Evolutionary conservation across 1,284 basidiomycete species (phyloP).

Genomic region (Cutaneotrichosporon sp.): DNA sequence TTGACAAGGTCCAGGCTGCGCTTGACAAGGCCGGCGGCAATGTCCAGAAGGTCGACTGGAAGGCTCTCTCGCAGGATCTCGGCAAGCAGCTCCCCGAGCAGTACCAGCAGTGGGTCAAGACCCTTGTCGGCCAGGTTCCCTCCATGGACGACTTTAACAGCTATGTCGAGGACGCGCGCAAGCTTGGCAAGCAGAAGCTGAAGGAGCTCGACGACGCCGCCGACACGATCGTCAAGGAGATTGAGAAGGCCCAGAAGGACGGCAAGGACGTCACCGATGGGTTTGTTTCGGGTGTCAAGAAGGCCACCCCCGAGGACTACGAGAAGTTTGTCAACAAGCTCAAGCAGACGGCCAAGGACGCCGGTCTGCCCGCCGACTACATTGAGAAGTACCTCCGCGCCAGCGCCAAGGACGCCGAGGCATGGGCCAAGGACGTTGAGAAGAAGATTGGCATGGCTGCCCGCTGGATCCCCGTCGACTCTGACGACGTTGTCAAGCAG

Average conservation of each 20-base stretch:
- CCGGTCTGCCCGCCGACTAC: constrained; percentile 42
- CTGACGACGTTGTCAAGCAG: constrained; percentile 37
- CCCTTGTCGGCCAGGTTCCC: constrained; percentile 38
- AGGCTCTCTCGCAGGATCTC: constrained; percentile 32
- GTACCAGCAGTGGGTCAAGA: constrained; percentile 33
- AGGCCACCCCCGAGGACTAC: constrained; percentile 39
- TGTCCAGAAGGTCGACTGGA: constrained; percentile 43
- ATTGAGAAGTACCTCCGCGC: constrained; percentile 36
- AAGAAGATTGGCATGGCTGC: constrained; percentile 28
- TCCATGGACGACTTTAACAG: constrained; percentile 35
- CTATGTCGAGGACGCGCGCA: constrained; percentile 37
- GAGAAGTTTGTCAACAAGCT: constrained; percentile 41
- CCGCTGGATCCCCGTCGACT: constrained; percentile 37
- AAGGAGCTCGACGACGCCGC: constrained; percentile 41
- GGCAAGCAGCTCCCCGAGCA: constrained; percentile 38
- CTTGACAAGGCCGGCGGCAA: constrained; percentile 42
- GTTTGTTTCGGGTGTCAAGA: constrained; percentile 36
- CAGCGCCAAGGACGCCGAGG: constrained; percentile 39
- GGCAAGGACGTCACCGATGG: constrained; percentile 34
- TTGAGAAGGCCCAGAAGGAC: constrained; percentile 42
- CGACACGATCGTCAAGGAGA: constrained; percentile 36
- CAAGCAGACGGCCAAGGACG: constrained; percentile 42
- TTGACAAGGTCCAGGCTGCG: constrained; percentile 39
- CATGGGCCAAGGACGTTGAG: constrained; percentile 35
- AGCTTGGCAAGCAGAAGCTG: constrained; percentile 37